Evolutionary conservation across 2,329 filamentous ascomycete genomes (phyloP).

Genomic region (Epichloe amarillans): DNA sequence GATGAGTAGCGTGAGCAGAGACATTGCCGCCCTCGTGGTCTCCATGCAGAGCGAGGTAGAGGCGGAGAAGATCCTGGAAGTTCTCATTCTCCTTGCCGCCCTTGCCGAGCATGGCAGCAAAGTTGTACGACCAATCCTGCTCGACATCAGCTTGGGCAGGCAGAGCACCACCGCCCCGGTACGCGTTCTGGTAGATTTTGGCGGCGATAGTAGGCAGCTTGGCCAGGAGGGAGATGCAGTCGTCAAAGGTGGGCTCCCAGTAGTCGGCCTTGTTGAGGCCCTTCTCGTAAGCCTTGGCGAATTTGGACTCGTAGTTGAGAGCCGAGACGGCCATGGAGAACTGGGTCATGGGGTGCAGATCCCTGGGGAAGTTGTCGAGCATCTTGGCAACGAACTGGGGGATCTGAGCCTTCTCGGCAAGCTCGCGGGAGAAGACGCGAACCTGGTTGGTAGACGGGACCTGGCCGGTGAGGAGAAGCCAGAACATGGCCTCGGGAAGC

Average conservation of each 20-base stretch:
- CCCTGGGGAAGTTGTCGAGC: slow-evolving; percentile 77
- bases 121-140: slow-evolving; percentile 98
- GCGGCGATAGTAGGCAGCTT: slow-evolving; percentile 95
- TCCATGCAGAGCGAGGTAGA: slow-evolving; percentile 93
- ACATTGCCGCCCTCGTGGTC: slow-evolving; percentile 98
- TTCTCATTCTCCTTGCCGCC: slow-evolving; percentile 75
- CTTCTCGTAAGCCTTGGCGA: slow-evolving; percentile 83
- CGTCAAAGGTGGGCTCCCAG: slow-evolving; percentile 97
- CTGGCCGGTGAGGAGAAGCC: slow-evolving; percentile 87
- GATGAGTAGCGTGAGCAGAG: slow-evolving; percentile 85
- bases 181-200: slow-evolving; percentile 91
- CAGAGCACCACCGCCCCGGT: slow-evolving; percentile 60
- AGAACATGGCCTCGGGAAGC: slow-evolving; percentile 99
- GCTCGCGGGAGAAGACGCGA: slow-evolving; percentile 67
- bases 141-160: slow-evolving; percentile 63
- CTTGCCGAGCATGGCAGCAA: slow-evolving; percentile 90
- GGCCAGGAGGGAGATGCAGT: slow-evolving; percentile 82
- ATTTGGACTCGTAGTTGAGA: slow-evolving; percentile 88
- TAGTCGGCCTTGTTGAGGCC: slow-evolving; percentile 93
- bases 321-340: slow-evolving; percentile 90
- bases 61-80: slow-evolving; percentile 86
- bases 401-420: slow-evolving; percentile 74
- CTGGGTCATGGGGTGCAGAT: slow-evolving; percentile 97
- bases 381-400: slow-evolving; percentile 76
- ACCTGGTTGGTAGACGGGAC: slow-evolving; percentile 76